Conservation (phyloP, 768 basidiomycete genomes). For the Russula abietina region DNA sequence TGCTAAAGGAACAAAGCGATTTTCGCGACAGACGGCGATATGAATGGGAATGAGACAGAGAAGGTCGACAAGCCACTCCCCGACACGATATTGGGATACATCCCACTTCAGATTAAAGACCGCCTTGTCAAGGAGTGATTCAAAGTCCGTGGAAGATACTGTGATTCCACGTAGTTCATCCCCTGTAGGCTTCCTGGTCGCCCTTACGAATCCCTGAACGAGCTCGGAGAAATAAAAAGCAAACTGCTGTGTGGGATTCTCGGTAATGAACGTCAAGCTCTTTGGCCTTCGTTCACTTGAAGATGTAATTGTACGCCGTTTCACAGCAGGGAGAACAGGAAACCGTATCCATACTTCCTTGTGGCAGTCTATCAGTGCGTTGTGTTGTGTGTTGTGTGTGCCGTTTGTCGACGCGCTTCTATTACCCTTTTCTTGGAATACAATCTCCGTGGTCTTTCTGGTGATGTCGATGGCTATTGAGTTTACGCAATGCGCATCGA, state of each 20-base stretch:
- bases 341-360: slow-evolving; percentile 15
- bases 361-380: slow-evolving; percentile 26
- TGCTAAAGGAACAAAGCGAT: slow-evolving; percentile 6
- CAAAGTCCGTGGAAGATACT: slow-evolving; percentile 33
- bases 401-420: slow-evolving; percentile 21
- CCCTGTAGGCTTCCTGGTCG: slow-evolving; percentile 48
- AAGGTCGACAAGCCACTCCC: slow-evolving; percentile 59
- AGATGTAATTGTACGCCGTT: slow-evolving; percentile 15
- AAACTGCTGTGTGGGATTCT: slow-evolving; percentile 34
- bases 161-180: slow-evolving; percentile 33
- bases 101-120: slow-evolving; percentile 12
- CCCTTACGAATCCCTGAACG: slow-evolving; percentile 41
- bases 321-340: slow-evolving; percentile 16
- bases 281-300: slow-evolving; percentile 29
- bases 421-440: slow-evolving; percentile 42
- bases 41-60: slow-evolving; percentile 62
- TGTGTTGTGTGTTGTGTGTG: slow-evolving; percentile 34
- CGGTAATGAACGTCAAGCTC: slow-evolving; percentile 42
- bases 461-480: slow-evolving; percentile 50
- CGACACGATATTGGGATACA: slow-evolving; percentile 39
- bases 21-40: slow-evolving; percentile 42
- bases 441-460: slow-evolving; percentile 49
- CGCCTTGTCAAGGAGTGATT: slow-evolving; percentile 25
- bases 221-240: slow-evolving; percentile 41
- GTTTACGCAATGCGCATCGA: slow-evolving; percentile 29